A percentile compares a stretch with the other conserved stretches of the same genome.
These are phyloP conservation scores for Calonectria hongkongensis DNA, from an alignment of 2,329 filamentous ascomycete genomes.

Conservation along the genomic window DNA sequence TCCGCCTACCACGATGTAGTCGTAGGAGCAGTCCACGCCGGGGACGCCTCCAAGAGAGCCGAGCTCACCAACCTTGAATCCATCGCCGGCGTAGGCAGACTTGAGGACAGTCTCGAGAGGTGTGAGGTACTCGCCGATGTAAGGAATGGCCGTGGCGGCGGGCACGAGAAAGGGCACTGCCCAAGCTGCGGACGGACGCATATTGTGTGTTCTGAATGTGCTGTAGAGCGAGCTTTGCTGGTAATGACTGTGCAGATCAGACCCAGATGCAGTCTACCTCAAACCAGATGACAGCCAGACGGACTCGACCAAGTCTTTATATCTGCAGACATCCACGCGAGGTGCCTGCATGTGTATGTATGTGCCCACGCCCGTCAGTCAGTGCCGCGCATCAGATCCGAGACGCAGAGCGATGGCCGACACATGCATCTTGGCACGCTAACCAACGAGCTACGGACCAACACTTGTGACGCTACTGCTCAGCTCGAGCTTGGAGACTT, in stretches of 20 bases:
- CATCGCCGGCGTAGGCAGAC: constrained; percentile 47
- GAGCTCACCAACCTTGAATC: constrained; percentile 45
- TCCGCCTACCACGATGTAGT: constrained; percentile 61
- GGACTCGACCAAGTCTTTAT: constrained; percentile 5
- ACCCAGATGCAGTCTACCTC: constrained; percentile 13
- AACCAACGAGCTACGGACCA: constrained; percentile 9
- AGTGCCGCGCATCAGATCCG: constrained; percentile 21
- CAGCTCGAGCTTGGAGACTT: constrained; percentile 5
- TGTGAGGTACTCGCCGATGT: constrained; percentile 47
- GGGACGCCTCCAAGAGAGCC: constrained; percentile 41
- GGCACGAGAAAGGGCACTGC: constrained; percentile 1
- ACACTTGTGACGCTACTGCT: constrained; percentile 18
- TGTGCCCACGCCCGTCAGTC: not conserved
- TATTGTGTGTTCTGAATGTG: not conserved
- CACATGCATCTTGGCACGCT: constrained; percentile 10
- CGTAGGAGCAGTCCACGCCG: constrained; percentile 43
- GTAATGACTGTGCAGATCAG: not conserved
- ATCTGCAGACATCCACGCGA: not conserved
- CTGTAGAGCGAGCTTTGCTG: not conserved
- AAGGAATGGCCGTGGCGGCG: constrained; percentile 40
- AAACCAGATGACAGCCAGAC: not conserved
- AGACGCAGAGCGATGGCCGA: not conserved
- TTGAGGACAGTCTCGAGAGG: constrained; percentile 43
- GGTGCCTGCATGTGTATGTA: not conserved
- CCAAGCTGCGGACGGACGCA: constrained; percentile 14